Evolutionary conservation across 257 asterid genomes (phyloP).

Genomic region (Solanum appendiculatum): DNA sequence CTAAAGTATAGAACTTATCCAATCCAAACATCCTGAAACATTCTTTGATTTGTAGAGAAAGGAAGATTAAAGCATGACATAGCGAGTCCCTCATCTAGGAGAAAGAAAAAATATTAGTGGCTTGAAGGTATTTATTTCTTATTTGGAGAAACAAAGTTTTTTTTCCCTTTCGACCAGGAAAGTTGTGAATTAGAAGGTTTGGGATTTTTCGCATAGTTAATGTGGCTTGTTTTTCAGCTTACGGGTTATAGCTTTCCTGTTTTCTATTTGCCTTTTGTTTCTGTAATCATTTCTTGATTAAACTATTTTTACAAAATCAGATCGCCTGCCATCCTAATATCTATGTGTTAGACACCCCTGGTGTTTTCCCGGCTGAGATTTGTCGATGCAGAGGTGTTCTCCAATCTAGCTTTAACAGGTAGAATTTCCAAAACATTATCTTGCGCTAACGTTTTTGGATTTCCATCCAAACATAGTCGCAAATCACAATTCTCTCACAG

Average conservation of each 20-base stretch:
- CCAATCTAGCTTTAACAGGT: slow-evolving; percentile 86
- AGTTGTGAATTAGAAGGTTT: background rate
- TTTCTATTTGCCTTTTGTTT: background rate
- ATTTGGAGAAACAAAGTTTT: background rate
- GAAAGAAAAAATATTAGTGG: slow-evolving; percentile 72
- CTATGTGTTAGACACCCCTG: slow-evolving; percentile 75
- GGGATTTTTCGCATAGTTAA: background rate
- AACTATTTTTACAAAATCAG: slow-evolving; percentile 20
- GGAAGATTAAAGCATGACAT: slow-evolving; percentile 69
- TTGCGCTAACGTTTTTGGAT: background rate
- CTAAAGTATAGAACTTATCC: background rate
- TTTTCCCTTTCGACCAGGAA: background rate
- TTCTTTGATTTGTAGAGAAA: slow-evolving; percentile 48
- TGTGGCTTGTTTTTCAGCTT: background rate
- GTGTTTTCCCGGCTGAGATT: slow-evolving; percentile 57
- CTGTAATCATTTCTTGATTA: background rate
- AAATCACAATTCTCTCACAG: background rate
- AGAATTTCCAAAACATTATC: background rate
- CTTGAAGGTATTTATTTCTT: slow-evolving; percentile 48
- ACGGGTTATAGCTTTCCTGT: background rate
- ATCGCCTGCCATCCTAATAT: slow-evolving; percentile 84
- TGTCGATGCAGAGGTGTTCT: slow-evolving; percentile 47
- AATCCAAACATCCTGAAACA: background rate
- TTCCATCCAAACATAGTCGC: background rate
- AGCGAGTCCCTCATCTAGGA: slow-evolving; percentile 74